Percentiles rank a stretch among this genome's conserved stretches.
phyloP scores from a whole-genome alignment of 2,329 filamentous ascomycete genomes.

The Colletotrichum nymphaeae region DNA sequence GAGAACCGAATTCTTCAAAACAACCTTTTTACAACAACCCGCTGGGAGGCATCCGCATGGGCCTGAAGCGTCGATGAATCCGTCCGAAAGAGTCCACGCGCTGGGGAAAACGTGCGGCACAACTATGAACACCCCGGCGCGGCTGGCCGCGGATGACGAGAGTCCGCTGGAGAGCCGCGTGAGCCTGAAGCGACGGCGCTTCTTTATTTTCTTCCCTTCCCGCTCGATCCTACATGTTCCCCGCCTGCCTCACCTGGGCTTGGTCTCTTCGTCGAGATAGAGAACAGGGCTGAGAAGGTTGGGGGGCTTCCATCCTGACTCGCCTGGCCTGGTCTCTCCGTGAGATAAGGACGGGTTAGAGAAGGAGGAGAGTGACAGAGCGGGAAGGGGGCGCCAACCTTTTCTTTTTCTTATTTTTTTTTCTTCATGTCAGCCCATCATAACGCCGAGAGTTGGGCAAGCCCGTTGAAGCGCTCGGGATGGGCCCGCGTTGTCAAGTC shows the following conservation, averaged over 20 bases:
- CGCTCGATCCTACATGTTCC: neutral
- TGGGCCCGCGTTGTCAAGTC: neutral
- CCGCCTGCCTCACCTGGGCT: slow-evolving; percentile 25
- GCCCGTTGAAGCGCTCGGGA: slow-evolving; percentile 41
- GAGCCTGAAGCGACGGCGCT: slow-evolving; percentile 37
- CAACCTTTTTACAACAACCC: neutral
- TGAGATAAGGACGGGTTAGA: slow-evolving; percentile 25
- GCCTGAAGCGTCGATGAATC: slow-evolving; percentile 39
- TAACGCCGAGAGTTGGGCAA: slow-evolving; percentile 50
- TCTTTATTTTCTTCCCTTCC: neutral
- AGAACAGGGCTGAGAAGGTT: slow-evolving; percentile 28
- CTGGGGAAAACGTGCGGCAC: neutral
- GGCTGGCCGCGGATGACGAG: slow-evolving; percentile 28
- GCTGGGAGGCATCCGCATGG: slow-evolving; percentile 28
- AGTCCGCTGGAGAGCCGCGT: slow-evolving; percentile 37
- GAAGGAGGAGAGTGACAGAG: slow-evolving; percentile 4
- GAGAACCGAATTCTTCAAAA: slow-evolving; percentile 5
- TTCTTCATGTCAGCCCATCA: slow-evolving; percentile 42
- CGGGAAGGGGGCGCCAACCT: slow-evolving; percentile 7
- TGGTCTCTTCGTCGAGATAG: slow-evolving; percentile 29
- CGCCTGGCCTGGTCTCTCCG: slow-evolving; percentile 24
- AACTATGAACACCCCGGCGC: neutral
- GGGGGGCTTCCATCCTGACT: neutral
- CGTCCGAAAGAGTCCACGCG: slow-evolving; percentile 38
- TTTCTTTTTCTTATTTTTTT: slow-evolving; percentile 12